Evolutionary conservation across 305 asterid genomes (phyloP).

Genomic region (Rubia tinctorum): DNA sequence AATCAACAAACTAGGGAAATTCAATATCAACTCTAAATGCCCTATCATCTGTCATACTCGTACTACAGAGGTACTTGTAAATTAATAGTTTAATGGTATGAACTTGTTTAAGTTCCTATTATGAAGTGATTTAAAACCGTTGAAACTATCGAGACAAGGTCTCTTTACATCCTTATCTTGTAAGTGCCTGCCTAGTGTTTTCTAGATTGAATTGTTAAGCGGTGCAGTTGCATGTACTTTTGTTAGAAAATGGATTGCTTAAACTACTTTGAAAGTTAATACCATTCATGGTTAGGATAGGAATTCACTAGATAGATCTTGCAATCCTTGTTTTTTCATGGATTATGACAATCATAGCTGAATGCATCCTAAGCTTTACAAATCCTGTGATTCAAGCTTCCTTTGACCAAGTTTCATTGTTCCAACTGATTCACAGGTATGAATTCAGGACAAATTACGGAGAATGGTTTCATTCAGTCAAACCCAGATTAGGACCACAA

Average conservation of each 20-base stretch:
- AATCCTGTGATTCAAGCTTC: background rate
- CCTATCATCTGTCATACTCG: slow-evolving; percentile 69
- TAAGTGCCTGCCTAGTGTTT: background rate
- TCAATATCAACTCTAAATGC: slow-evolving; percentile 64
- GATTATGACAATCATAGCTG: background rate
- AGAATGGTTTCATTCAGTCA: slow-evolving; percentile 76
- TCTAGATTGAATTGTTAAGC: background rate
- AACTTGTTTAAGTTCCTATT: background rate
- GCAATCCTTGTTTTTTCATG: background rate
- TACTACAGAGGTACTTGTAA: slow-evolving; percentile 59
- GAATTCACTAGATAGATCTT: background rate
- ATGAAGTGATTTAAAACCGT: background rate
- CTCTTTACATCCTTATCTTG: background rate
- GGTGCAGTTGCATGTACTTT: background rate
- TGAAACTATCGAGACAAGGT: background rate
- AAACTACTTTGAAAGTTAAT: background rate
- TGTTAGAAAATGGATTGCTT: background rate
- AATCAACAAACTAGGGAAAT: slow-evolving; percentile 42
- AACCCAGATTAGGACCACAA: slow-evolving; percentile 61
- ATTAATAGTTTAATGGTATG: background rate
- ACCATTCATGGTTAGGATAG: background rate
- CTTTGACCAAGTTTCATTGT: slow-evolving; percentile 11
- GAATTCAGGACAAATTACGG: slow-evolving; percentile 86
- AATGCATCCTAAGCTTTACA: background rate
- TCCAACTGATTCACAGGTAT: slow-evolving; percentile 45